Conservation (phyloP, 768 basidiomycete species). For the Crepidotus variabilis region DNA sequence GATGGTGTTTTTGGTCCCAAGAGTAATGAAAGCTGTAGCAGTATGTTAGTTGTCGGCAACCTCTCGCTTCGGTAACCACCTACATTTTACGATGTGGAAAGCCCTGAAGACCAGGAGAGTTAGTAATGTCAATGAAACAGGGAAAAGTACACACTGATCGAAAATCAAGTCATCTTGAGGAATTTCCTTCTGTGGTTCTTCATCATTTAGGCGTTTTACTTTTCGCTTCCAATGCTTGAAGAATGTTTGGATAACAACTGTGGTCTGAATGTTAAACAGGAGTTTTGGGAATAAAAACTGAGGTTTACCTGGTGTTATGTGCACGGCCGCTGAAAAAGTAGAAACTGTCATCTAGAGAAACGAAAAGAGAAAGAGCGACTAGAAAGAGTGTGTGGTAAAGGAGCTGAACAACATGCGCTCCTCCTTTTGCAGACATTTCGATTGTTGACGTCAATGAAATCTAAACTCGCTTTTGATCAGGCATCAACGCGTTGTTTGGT, state of each 20-base stretch:
- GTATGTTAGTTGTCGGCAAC: neutral
- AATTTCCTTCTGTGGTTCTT: slow-evolving; percentile 34
- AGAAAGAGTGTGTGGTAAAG: slow-evolving; percentile 7
- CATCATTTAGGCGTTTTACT: slow-evolving; percentile 31
- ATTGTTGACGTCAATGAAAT: slow-evolving; percentile 21
- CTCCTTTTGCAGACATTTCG: neutral
- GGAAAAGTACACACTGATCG: slow-evolving; percentile 48
- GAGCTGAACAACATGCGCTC: slow-evolving; percentile 1
- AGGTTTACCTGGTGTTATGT: slow-evolving; percentile 57
- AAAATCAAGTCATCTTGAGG: slow-evolving; percentile 62
- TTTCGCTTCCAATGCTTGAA: slow-evolving; percentile 42
- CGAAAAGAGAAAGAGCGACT: slow-evolving; percentile 2
- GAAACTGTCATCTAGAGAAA: slow-evolving; percentile 43
- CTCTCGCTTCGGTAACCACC: neutral
- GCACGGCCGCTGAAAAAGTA: slow-evolving; percentile 48
- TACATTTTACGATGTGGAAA: slow-evolving; percentile 64
- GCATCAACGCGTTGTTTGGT: slow-evolving; percentile 15
- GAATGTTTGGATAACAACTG: slow-evolving; percentile 57
- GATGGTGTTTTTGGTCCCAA: slow-evolving; percentile 62
- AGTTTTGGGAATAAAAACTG: slow-evolving; percentile 4
- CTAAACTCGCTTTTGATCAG: neutral
- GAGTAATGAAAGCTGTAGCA: slow-evolving; percentile 54
- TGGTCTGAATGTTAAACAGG: neutral
- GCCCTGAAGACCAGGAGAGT: slow-evolving; percentile 33
- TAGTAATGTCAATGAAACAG: neutral